Conservation (phyloP, 768 basidiomycete species). For the Suillus subalutaceus region DNA sequence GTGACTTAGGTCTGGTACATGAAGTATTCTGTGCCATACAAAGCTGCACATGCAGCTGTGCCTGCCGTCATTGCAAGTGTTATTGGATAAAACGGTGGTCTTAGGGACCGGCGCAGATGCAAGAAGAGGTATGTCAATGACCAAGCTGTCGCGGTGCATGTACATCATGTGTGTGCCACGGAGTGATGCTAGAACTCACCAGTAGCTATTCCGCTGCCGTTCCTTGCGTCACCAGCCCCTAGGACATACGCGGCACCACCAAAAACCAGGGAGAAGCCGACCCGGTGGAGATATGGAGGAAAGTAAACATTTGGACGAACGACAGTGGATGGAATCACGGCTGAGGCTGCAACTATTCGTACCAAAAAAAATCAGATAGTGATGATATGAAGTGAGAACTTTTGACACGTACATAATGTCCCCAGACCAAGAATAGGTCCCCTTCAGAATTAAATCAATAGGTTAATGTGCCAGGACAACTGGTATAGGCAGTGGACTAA, state of each 20-base stretch:
- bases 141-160: conserved; percentile 38
- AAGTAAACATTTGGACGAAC: conserved; percentile 31
- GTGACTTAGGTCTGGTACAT: conserved; percentile 24
- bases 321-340: conserved; percentile 37
- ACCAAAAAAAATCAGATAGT: background rate
- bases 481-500: conserved; percentile 27
- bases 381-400: background rate
- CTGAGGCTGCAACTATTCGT: conserved; percentile 38
- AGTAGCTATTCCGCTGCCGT: conserved; percentile 48
- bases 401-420: conserved; percentile 35
- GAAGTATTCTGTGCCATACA: conserved; percentile 34
- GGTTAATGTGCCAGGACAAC: background rate
- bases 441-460: conserved; percentile 18
- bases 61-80: conserved; percentile 38
- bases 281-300: conserved; percentile 45
- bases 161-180: background rate
- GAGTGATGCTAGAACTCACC: conserved; percentile 16
- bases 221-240: conserved; percentile 39
- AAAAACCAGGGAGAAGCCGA: conserved; percentile 47
- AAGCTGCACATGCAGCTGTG: conserved; percentile 28
- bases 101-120: conserved; percentile 37
- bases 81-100: conserved; percentile 33
- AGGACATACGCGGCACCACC: conserved; percentile 48
- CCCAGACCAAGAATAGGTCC: conserved; percentile 34
- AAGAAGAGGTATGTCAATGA: conserved; percentile 48